These are phyloP conservation scores for Colletotrichum simmondsii DNA, from an alignment of 2,329 filamentous ascomycete species.

Conservation along the genomic window DNA sequence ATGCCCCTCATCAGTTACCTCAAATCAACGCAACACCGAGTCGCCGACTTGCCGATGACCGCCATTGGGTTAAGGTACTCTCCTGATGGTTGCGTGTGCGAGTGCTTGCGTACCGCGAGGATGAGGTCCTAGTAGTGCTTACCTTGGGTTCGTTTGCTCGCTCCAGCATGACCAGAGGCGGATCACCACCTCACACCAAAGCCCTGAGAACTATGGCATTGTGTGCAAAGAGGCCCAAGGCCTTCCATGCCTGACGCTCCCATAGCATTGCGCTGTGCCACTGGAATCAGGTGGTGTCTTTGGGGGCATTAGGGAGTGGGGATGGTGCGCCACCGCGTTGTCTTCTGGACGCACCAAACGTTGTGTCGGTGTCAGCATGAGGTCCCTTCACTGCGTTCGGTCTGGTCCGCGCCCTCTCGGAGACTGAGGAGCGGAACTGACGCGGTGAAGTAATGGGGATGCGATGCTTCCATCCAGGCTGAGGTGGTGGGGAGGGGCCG, in stretches of 20 bases:
- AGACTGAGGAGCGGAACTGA: background rate
- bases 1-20: background rate
- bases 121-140: background rate
- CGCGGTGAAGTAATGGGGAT: background rate
- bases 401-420: background rate
- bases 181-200: background rate
- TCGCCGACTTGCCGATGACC: too few species aligned
- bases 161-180: background rate
- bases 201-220: background rate
- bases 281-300: conserved; percentile 13
- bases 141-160: background rate
- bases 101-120: too few species aligned
- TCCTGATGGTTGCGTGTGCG: too few species aligned
- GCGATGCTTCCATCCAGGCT: background rate
- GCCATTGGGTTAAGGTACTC: too few species aligned
- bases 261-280: conserved; percentile 2
- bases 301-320: background rate
- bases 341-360: background rate
- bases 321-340: background rate
- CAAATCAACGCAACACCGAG: background rate
- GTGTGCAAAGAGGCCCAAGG: background rate
- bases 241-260: conserved; percentile 8
- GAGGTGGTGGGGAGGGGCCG: background rate
- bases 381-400: conserved; percentile 5
- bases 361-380: conserved; percentile 1